Base-by-base conservation (phyloP, 768 basidiomycete genomes). In the Kwoniella sp. region DNA sequence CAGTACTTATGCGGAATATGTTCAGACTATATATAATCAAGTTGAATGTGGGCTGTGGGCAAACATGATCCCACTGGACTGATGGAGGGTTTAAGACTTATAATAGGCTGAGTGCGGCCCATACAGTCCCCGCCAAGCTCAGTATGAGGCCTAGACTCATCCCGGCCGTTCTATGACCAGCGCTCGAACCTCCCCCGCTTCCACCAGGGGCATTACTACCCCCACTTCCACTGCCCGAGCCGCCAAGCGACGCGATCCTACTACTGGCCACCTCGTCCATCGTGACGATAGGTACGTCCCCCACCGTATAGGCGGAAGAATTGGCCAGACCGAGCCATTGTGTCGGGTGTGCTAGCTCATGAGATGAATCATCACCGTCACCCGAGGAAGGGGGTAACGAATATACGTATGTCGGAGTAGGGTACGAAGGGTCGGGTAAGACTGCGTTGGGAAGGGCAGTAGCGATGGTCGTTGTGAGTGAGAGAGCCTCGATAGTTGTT, bases 401-500 rank as follows among this genome's bases (percentile, higher is more conserved):
- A 40, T 57, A 71, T 2, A 65, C 51, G 29, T 71, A 71, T 9
- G 59, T 26, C 8, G 64, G 67, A 12, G 64, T 65, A 13, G 70
- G 26, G 25, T 56, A 68, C 1, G 60, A 60, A 10, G 70, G 70
- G 51, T 68, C 55, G 5, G 60, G 44, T 0, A 71, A 44, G 19
- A 71, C 36, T 3, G 36, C 60, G 46, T 71, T 71, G n/a, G 70
- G 70, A n/a, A 71, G 27, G 15, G 54, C 54, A 1, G 67, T 68
- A 6, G 58, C 17, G 13, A 68, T 55, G 9, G 70, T 71, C 8
- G 57, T 48, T 8, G 67, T 68, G 13, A 66, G 44, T 9, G 60
- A 63, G 30, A 71, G 54, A 25, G 64, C 36, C 6, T 50, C 46
- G 47, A 71, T 68, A 1, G 59, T 64, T 10, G 66, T 68, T 30